Conservation (phyloP, 768 basidiomycete species). For the Leccinum obscurum region DNA sequence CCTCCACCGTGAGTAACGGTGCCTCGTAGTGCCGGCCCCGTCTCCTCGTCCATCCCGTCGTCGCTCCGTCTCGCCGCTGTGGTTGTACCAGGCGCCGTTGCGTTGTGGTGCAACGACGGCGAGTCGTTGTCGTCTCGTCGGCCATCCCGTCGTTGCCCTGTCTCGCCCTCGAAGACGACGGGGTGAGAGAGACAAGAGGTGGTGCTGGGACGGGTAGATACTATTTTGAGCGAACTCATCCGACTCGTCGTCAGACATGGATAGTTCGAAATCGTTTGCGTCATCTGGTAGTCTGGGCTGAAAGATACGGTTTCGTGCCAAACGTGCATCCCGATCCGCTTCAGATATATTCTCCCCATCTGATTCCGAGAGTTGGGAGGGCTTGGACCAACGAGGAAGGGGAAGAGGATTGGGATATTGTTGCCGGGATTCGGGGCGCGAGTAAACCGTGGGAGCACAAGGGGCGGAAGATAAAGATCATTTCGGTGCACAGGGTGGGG, state of each 20-base stretch:
- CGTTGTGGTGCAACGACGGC: too few relatives aligned
- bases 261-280: slow-evolving; percentile 45
- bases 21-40: too few relatives aligned
- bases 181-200: too few relatives aligned
- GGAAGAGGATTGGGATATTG: slow-evolving; percentile 10
- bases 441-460: slow-evolving; percentile 31
- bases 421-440: slow-evolving; percentile 4
- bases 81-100: too few relatives aligned
- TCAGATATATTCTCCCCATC: slow-evolving; percentile 64
- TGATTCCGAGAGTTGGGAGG: slow-evolving; percentile 53
- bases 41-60: too few relatives aligned
- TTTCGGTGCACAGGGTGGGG: slow-evolving; percentile 38
- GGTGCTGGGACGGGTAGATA: too few relatives aligned
- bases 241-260: slow-evolving; percentile 74
- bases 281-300: slow-evolving; percentile 27
- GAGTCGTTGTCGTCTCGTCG: too few relatives aligned
- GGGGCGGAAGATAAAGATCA: slow-evolving; percentile 51
- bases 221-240: slow-evolving; percentile 49
- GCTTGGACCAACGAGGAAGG: slow-evolving; percentile 22
- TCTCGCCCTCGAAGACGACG: too few relatives aligned
- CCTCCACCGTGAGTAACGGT: too few relatives aligned
- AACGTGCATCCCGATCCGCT: slow-evolving; percentile 66
- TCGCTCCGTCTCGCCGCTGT: too few relatives aligned
- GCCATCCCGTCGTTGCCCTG: too few relatives aligned
- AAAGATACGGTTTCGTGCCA: slow-evolving; percentile 64